Evolutionary conservation across 2,329 filamentous ascomycete genomes (phyloP).

Genomic region (Fusarium nanum): DNA sequence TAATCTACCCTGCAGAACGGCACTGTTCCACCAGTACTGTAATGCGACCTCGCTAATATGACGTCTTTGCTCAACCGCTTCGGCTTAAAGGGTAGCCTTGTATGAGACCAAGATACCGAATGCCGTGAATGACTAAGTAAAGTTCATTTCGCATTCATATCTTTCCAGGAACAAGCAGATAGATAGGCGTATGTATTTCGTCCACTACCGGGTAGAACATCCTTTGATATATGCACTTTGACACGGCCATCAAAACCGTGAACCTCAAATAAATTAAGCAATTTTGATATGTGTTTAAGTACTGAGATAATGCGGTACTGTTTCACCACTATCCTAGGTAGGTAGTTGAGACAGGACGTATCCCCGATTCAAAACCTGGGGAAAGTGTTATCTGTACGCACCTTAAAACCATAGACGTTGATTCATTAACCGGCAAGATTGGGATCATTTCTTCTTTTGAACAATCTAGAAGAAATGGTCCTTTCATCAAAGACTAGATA

Average conservation of each 20-base stretch:
- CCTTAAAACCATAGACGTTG: constrained; percentile 3
- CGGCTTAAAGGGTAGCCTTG: constrained; percentile 42
- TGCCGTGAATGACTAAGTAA: not conserved
- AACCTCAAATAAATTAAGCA: not conserved
- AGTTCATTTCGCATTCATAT: not conserved
- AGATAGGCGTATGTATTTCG: not conserved
- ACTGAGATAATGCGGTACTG: not conserved
- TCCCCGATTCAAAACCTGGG: constrained; percentile 17
- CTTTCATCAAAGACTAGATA: not conserved
- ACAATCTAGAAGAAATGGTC: not conserved
- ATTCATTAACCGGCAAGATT: not conserved
- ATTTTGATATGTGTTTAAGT: not conserved
- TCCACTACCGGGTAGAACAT: not conserved
- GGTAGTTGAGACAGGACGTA: not conserved
- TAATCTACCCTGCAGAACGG: constrained; percentile 4
- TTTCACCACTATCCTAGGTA: too few relatives aligned
- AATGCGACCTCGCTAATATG: not conserved
- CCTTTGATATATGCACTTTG: not conserved
- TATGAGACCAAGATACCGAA: constrained; percentile 58
- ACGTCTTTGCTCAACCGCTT: constrained; percentile 32
- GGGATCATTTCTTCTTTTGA: not conserved
- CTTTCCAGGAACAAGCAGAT: not conserved
- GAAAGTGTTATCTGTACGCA: constrained; percentile 18
- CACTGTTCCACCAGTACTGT: not conserved
- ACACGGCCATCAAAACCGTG: not conserved